Evolutionary conservation across 1,139 yeast genomes (phyloP).

Genomic region (Saccharomyces pastorianus): DNA sequence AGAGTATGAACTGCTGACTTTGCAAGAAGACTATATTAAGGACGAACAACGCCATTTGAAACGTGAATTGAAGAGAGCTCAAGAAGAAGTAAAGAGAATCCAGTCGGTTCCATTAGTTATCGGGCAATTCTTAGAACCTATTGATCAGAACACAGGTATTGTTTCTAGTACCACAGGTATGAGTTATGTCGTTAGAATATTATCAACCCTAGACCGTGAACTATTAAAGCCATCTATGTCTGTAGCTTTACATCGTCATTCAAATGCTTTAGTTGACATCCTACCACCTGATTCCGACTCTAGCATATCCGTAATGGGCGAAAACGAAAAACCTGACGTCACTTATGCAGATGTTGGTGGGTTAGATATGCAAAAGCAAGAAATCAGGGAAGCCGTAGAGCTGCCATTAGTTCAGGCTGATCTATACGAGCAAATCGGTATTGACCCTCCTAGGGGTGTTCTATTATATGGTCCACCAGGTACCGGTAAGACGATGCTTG

Average conservation of each 20-base stretch:
- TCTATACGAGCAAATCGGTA: slow-evolving; percentile 93
- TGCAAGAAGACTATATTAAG: slow-evolving; percentile 94
- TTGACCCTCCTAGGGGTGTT: slow-evolving; percentile 98
- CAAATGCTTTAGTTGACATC: slow-evolving; percentile 93
- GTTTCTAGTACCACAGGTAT: slow-evolving; percentile 97
- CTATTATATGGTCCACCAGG: slow-evolving; percentile 98
- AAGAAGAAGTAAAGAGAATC: slow-evolving; percentile 95
- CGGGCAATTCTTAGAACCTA: slow-evolving; percentile 96
- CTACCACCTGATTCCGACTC: slow-evolving; percentile 99
- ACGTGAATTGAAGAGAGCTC: slow-evolving; percentile 90
- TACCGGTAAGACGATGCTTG: slow-evolving; percentile 98
- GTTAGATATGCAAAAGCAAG: slow-evolving; percentile 97
- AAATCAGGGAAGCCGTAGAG: slow-evolving; percentile 96
- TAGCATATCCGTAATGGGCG: slow-evolving; percentile 88
- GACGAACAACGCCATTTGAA: slow-evolving; percentile 96
- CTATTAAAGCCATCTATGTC: slow-evolving; percentile 89
- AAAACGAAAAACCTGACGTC: slow-evolving; percentile 84
- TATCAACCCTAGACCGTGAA: slow-evolving; percentile 92
- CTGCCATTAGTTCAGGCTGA: slow-evolving; percentile 94
- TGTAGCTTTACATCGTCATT: slow-evolving; percentile 96
- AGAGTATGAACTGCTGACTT: slow-evolving; percentile 69
- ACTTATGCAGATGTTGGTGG: slow-evolving; percentile 92
- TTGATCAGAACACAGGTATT: slow-evolving; percentile 92
- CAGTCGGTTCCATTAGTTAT: slow-evolving; percentile 96
- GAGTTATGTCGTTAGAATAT: slow-evolving; percentile 88